Percentiles rank a stretch among this genome's conserved stretches.
phyloP scores from a whole-genome alignment of 1,139 yeast species.

The Candida freyschussii region DNA sequence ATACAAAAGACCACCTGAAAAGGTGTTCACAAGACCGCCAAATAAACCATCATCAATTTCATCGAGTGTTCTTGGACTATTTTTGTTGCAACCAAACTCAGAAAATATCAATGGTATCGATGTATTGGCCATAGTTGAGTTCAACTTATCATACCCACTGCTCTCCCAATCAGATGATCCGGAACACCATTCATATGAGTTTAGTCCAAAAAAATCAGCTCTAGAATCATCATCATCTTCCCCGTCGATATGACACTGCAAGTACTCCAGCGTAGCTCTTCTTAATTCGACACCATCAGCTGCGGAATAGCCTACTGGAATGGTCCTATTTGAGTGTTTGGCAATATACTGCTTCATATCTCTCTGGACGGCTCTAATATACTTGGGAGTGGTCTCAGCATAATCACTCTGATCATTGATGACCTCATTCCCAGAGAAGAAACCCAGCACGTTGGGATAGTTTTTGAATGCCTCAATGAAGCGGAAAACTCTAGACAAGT shows the following conservation, averaged over 20 bases:
- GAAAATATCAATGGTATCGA: constrained; percentile 81
- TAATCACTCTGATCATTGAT: constrained; percentile 69
- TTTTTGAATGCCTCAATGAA: constrained; percentile 79
- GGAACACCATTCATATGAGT: constrained; percentile 92
- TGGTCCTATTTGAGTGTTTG: constrained; percentile 59
- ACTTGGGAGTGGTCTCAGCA: constrained; percentile 58
- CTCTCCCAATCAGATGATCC: constrained; percentile 56
- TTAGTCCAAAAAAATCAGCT: constrained; percentile 87
- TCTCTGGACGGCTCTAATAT: constrained; percentile 85
- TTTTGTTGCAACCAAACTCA: constrained; percentile 75
- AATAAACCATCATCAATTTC: constrained; percentile 64
- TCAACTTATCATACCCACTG: constrained; percentile 67
- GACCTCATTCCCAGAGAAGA: constrained; percentile 90
- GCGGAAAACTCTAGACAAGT: constrained; percentile 69
- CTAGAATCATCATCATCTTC: constrained; percentile 53
- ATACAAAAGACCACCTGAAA: constrained; percentile 78
- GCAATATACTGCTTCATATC: constrained; percentile 82
- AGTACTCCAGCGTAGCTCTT: constrained; percentile 71
- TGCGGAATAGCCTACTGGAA: constrained; percentile 92
- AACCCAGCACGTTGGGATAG: constrained; percentile 84
- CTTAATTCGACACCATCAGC: constrained; percentile 76
- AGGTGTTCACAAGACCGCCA: constrained; percentile 44
- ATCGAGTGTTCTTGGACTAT: constrained; percentile 58
- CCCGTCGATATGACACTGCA: constrained; percentile 63
- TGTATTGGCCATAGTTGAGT: constrained; percentile 55